Evolutionary conservation across 805 yeast species (phyloP).

Genomic region (Kodamaea kakaduensis): DNA sequence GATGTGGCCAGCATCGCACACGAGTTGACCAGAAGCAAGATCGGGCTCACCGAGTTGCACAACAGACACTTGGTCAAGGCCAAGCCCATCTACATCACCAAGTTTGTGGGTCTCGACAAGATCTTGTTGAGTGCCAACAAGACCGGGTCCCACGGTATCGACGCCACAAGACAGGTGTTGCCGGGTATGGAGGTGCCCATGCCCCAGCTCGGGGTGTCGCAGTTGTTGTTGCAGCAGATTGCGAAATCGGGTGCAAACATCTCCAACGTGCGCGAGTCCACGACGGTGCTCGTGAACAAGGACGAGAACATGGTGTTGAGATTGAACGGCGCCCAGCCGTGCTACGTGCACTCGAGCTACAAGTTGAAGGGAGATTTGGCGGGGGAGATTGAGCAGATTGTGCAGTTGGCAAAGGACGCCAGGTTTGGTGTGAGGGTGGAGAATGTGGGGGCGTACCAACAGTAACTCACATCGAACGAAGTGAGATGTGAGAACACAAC

Average conservation of each 20-base stretch:
- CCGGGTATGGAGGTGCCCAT: constrained; percentile 75
- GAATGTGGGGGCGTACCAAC: constrained; percentile 33
- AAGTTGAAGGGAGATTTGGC: constrained; percentile 49
- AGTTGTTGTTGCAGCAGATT: constrained; percentile 62
- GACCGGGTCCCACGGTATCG: constrained; percentile 63
- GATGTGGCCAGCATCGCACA: constrained; percentile 25
- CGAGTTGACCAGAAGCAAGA: constrained; percentile 48
- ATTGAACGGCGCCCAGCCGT: constrained; percentile 82
- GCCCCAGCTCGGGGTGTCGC: constrained; percentile 67
- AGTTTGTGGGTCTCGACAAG: constrained; percentile 66
- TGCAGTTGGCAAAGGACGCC: constrained; percentile 58
- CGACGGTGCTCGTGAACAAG: constrained; percentile 61
- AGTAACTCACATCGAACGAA: too few species aligned
- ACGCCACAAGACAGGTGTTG: constrained; percentile 59
- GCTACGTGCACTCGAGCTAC: constrained; percentile 83
- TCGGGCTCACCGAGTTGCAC: constrained; percentile 75
- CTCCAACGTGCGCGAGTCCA: constrained; percentile 59
- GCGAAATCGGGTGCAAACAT: constrained; percentile 46
- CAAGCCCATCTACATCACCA: constrained; percentile 67
- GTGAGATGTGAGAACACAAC: too few species aligned
- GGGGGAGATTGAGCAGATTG: constrained; percentile 50
- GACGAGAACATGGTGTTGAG: constrained; percentile 60
- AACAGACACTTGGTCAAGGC: constrained; percentile 77
- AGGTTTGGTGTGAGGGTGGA: constrained; percentile 66
- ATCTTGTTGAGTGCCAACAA: constrained; percentile 62